Evolutionary conservation across 148 eudicot species (phyloP).

Genomic region (Beta vulgaris): DNA sequence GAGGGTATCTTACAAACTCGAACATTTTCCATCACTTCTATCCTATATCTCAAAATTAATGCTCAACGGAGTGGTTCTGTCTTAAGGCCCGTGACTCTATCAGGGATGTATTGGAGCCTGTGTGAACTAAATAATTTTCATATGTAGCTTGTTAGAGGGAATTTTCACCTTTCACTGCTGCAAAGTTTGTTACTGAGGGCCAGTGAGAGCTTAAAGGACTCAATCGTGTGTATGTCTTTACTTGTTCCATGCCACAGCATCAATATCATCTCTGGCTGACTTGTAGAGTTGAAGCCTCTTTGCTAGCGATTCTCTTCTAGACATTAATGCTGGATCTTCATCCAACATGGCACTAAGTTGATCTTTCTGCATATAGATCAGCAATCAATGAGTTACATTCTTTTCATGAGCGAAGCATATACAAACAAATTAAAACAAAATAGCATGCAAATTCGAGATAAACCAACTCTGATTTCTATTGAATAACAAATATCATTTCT

Average conservation of each 20-base stretch:
- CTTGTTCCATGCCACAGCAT: slow-evolving; percentile 89
- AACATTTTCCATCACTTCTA: neutral
- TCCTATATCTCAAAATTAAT: slow-evolving; percentile 17
- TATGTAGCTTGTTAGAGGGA: slow-evolving; percentile 12
- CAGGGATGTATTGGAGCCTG: neutral
- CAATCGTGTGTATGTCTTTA: slow-evolving; percentile 6
- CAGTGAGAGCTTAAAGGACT: neutral
- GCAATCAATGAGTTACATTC: neutral
- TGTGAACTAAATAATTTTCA: slow-evolving; percentile 3
- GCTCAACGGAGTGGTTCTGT: neutral
- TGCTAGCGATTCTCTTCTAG: slow-evolving; percentile 73
- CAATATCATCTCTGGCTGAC: slow-evolving; percentile 95
- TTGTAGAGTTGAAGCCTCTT: slow-evolving; percentile 88
- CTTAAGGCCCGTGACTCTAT: neutral
- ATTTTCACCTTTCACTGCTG: slow-evolving; percentile 6
- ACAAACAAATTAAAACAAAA: neutral
- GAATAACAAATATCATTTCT: neutral
- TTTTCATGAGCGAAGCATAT: neutral
- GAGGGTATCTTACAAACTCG: neutral
- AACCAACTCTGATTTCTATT: neutral
- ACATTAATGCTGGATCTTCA: slow-evolving; percentile 89
- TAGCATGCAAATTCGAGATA: neutral
- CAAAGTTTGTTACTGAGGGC: neutral
- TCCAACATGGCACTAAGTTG: slow-evolving; percentile 95
- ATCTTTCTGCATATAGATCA: slow-evolving; percentile 67